Base-by-base conservation (phyloP, 1,139 yeast species). In the Geotrichum europaeum region DNA sequence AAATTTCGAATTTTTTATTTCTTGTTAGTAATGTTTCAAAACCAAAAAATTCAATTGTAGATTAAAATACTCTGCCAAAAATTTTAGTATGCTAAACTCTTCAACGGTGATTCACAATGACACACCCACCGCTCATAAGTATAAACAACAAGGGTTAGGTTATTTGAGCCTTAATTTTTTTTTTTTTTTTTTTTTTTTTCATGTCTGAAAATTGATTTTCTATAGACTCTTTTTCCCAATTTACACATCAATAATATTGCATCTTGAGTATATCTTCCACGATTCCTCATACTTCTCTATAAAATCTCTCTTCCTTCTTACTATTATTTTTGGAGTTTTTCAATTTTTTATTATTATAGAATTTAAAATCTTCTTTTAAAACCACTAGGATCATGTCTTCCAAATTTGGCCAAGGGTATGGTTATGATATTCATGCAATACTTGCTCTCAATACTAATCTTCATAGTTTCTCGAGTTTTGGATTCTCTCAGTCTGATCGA, bases 371-470 rank as follows among this genome's bases (percentile, higher is more conserved):
- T 40, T n/a, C 18, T 4, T n/a, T 34, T 34, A 13, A 9, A 40
- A 40, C 6, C 18, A 40, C 10, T 7, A 40, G 22, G 20, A 40
- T 40, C 20, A 40, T 40, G 47, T 18, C 47, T n/a, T n/a, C 47
- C 5, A 52, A 52, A 22, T 52, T 57, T 52, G 59, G 59, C 25
- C 51, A 51, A 45, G 47, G 59, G 59, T 57, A 51, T 25, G 59
- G n/a, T 24, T 50, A 20, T 24, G n/a, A 13, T 15, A 5, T 15
- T 25, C 24, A 6, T 7, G 15, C 7, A 6, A 10, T 43, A 15
- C 24, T 6, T 15, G 24, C 25, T 55, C 40, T n/a, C 22, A 20
- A 20, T 9, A 24, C 47, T 49, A 49, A 49, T 55, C 20, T 40
- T 25, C 18, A 15, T 50, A 57, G 55, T n/a, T 51, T 50, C 36